Conservation (phyloP, 352 stramenopile genomes). For the Phytophthora hybrid region DNA sequence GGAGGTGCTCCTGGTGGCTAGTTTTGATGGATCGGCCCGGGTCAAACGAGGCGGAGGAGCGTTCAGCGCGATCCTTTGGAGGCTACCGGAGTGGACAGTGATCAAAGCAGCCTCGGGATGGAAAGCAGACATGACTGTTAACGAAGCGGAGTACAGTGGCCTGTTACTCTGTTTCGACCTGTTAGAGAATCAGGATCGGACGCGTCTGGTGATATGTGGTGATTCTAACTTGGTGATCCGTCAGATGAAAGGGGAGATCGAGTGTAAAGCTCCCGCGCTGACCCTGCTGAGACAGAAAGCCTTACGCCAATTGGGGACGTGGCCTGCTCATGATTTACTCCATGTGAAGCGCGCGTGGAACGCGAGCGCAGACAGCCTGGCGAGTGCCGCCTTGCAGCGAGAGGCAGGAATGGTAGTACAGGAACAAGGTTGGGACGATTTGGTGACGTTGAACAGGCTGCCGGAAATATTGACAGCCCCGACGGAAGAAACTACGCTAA, state of each 20-base stretch:
- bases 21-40: slow-evolving; percentile 31
- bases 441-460: slow-evolving; percentile 11
- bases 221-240: too few species aligned
- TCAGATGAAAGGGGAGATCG: too few species aligned
- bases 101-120: background rate
- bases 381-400: background rate
- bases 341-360: slow-evolving; percentile 16
- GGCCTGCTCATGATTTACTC: background rate
- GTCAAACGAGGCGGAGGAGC: slow-evolving; percentile 11
- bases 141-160: slow-evolving; percentile 35
- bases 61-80: slow-evolving; percentile 25
- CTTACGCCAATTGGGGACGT: background rate
- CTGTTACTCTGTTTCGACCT: background rate
- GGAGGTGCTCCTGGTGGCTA: slow-evolving; percentile 11
- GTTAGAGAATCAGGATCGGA: background rate
- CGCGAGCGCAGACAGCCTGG: background rate
- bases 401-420: background rate
- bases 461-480: too few species aligned
- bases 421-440: background rate
- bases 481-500: too few species aligned
- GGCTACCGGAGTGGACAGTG: slow-evolving; percentile 20
- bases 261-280: background rate
- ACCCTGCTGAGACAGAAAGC: background rate
- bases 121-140: slow-evolving; percentile 13
- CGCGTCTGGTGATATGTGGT: background rate